A percentile compares a stretch with the other conserved stretches of the same genome.
phyloP scores from a whole-genome alignment of 2,329 filamentous ascomycete species.

The Exophiala sp. region DNA sequence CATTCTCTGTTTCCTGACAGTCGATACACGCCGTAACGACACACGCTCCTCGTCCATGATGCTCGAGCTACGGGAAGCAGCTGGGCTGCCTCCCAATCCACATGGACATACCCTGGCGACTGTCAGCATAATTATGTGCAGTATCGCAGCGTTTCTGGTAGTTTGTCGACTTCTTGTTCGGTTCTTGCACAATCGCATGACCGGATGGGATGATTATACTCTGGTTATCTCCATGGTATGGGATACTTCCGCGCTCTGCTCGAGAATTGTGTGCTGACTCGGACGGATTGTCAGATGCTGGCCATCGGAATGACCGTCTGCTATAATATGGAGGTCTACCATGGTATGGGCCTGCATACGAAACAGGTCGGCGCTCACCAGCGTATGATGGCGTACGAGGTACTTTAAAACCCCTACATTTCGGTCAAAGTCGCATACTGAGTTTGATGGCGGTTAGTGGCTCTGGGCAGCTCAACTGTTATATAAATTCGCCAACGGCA shows the following conservation, averaged over 20 bases:
- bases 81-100: conserved; percentile 6
- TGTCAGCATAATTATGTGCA: conserved; percentile 10
- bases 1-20: too few species aligned
- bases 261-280: neutral
- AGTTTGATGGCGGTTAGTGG: neutral
- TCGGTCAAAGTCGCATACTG: neutral
- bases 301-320: conserved; percentile 13
- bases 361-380: conserved; percentile 1
- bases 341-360: conserved; percentile 10
- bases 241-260: neutral
- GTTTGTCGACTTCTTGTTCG: conserved; percentile 3
- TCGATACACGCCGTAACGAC: too few species aligned
- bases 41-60: neutral
- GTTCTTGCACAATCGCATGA: conserved; percentile 2
- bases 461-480: conserved; percentile 29
- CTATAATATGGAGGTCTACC: conserved; percentile 7
- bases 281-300: conserved; percentile 1
- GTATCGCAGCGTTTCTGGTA: neutral
- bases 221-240: conserved; percentile 4
- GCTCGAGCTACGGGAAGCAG: neutral
- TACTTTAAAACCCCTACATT: neutral
- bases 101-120: conserved; percentile 8
- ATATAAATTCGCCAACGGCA: conserved; percentile 29
- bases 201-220: conserved; percentile 10
- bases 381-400: conserved; percentile 4